phyloP scores from a whole-genome alignment of 495 filamentous ascomycete species.

The Bacidia rubella region DNA sequence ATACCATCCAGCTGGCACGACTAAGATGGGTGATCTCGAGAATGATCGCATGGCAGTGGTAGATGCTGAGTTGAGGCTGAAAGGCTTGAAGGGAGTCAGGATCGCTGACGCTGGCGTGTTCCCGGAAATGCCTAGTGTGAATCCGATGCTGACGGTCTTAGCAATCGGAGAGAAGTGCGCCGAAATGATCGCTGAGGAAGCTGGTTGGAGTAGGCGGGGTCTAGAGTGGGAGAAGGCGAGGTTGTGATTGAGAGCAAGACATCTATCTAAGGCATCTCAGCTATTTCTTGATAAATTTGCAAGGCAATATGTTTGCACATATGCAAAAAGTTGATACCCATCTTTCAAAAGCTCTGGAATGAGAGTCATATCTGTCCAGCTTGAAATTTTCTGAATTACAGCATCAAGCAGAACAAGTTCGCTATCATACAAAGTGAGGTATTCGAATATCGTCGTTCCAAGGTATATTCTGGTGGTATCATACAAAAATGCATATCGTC shows the following conservation, averaged over 20 bases:
- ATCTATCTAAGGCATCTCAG: too few species aligned
- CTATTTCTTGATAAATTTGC: neutral
- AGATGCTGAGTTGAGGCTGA: conserved; percentile 40
- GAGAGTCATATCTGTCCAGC: too few species aligned
- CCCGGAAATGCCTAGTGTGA: conserved; percentile 51
- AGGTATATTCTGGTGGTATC: too few species aligned
- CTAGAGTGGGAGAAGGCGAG: conserved; percentile 6
- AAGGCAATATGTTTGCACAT: neutral
- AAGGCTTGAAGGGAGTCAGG: conserved; percentile 43
- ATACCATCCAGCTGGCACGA: conserved; percentile 76
- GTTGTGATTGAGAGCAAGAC: conserved; percentile 4
- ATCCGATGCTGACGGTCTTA: conserved; percentile 56
- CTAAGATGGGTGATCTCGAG: conserved; percentile 64
- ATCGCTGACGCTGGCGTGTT: conserved; percentile 58
- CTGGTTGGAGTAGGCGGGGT: conserved; percentile 44
- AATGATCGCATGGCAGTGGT: conserved; percentile 53
- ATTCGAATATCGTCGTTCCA: too few species aligned
- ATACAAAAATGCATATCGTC: too few species aligned
- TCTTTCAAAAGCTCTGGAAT: neutral
- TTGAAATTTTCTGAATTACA: too few species aligned
- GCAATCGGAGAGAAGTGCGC: conserved; percentile 50
- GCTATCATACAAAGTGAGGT: too few species aligned
- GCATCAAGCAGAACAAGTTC: too few species aligned
- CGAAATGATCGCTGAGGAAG: conserved; percentile 48
- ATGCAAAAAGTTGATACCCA: neutral